Evolutionary conservation across 257 asterid genomes (phyloP).

Genomic region (Lycium ferocissimum): DNA sequence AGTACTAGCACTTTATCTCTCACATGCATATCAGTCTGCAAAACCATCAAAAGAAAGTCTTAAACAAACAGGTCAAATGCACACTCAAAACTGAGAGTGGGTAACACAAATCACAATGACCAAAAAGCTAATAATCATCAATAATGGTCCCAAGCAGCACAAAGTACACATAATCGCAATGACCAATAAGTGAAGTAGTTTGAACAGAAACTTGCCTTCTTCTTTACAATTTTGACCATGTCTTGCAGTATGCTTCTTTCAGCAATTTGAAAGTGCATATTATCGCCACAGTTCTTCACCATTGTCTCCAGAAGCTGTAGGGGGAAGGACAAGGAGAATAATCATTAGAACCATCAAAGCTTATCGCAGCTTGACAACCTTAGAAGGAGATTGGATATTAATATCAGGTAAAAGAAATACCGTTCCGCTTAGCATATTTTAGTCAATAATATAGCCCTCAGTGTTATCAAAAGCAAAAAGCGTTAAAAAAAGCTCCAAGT

Average conservation of each 20-base stretch:
- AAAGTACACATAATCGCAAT: not conserved
- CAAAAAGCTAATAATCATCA: not conserved
- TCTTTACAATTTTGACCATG: slow-evolving; percentile 91
- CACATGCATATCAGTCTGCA: slow-evolving; percentile 87
- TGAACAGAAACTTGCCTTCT: slow-evolving; percentile 59
- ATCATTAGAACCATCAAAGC: slow-evolving; percentile 18
- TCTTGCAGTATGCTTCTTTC: slow-evolving; percentile 83
- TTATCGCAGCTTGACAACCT: not conserved
- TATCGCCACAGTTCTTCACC: slow-evolving; percentile 98
- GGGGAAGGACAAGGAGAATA: slow-evolving; percentile 25
- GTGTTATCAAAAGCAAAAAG: not conserved
- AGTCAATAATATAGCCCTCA: not conserved
- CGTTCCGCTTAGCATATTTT: not conserved
- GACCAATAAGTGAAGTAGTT: not conserved
- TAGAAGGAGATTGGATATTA: not conserved
- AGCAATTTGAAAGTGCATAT: slow-evolving; percentile 86
- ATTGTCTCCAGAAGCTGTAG: slow-evolving; percentile 89
- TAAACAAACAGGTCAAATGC: not conserved
- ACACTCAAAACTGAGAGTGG: not conserved
- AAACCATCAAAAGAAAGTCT: slow-evolving; percentile 26
- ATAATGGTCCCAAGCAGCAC: not conserved
- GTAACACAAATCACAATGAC: not conserved
- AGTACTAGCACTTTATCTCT: slow-evolving; percentile 75
- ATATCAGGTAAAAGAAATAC: not conserved
- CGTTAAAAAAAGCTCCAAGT: not conserved